Base-by-base conservation (phyloP, 345 rosid species). In the Cardamine occulta region DNA sequence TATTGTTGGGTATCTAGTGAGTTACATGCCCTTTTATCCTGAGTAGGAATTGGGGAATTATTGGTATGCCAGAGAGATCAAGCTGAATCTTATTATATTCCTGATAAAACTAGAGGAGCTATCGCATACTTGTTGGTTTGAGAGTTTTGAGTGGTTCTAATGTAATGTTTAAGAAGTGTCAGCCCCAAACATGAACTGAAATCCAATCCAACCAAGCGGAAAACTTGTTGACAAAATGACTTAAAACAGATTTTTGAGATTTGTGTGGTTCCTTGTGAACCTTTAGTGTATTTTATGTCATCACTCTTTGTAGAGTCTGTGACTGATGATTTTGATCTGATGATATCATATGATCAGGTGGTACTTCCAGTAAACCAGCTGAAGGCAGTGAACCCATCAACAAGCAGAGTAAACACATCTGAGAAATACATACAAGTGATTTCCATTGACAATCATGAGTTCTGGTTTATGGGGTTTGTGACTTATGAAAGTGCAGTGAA, bases 401-500 rank as follows among this genome's bases (percentile, higher is more conserved):
- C 90, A 47, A 93, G 97, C 88, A 88, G 84, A 75, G 88, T 68
- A 21, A 93, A 90, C 32, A 65, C 88, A 7, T 83, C 87, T 14
- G 97, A 93, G 82, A 93, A 89, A 74, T 89, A 85, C 85, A 86
- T 93, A 66, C 97, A 91, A 81, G 79, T 89, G 61, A 84, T 88
- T n/a, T 89, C 98, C 3, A 49, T 86, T 1, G 97, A 91, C 82
- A 88, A 84, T 79, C 97, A 91, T 35, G 98, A 93, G 65, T 93
- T 93, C 75, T 91, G 96, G 97, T 88, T 93, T 82, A 84, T 89
- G 97, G 97, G 96, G 15, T 89, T 93, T 78, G 92, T 91, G 62
- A 75, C 88, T 77, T 91, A 89, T 31, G 96, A 93, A 52, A 81
- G 83, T 66, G 97, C 97, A 2, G 91, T 87, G 73, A 88, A 88